phyloP scores from a whole-genome alignment of 75 land plant genomes.

The Azolla pinnata region DNA sequence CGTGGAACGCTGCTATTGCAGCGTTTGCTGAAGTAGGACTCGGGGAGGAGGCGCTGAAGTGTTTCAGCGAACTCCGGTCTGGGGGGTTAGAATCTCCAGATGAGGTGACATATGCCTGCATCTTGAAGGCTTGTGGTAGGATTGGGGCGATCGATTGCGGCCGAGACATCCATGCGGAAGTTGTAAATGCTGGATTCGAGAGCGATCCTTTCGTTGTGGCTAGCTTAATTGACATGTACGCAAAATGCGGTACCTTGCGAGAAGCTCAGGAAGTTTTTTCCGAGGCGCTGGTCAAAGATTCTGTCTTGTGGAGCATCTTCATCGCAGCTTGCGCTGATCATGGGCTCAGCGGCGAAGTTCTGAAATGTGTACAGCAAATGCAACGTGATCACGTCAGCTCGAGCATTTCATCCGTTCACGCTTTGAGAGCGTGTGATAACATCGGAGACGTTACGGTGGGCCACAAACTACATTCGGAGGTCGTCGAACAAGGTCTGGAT shows the following conservation, averaged over 20 bases:
- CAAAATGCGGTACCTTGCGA: slow-evolving; percentile 36
- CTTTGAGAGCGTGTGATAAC: no score
- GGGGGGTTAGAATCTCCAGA: slow-evolving; percentile 30
- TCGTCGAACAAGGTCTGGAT: no score
- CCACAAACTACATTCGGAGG: no score
- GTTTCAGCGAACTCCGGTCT: slow-evolving; percentile 28
- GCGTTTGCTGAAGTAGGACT: slow-evolving; percentile 37
- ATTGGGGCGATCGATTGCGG: slow-evolving; percentile 22
- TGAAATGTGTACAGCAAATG: no score
- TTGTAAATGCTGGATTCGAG: neutral
- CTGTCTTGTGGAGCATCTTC: slow-evolving; percentile 53
- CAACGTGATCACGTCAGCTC: no score
- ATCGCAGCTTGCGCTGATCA: slow-evolving; percentile 42
- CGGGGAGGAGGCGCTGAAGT: slow-evolving; percentile 19
- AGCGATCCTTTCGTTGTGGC: slow-evolving; percentile 23
- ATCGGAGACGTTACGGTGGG: no score
- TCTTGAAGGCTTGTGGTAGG: slow-evolving; percentile 29
- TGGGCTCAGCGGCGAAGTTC: no score
- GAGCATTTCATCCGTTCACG: no score
- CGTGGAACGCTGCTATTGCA: slow-evolving; percentile 41
- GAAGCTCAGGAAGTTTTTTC: slow-evolving; percentile 45
- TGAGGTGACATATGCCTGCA: slow-evolving; percentile 9
- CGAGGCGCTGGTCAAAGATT: slow-evolving; percentile 25
- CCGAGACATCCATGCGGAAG: slow-evolving; percentile 24
- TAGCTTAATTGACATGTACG: slow-evolving; percentile 46